Base-by-base conservation (phyloP, 495 filamentous ascomycete genomes). In the Aspergillus homomorphus region DNA sequence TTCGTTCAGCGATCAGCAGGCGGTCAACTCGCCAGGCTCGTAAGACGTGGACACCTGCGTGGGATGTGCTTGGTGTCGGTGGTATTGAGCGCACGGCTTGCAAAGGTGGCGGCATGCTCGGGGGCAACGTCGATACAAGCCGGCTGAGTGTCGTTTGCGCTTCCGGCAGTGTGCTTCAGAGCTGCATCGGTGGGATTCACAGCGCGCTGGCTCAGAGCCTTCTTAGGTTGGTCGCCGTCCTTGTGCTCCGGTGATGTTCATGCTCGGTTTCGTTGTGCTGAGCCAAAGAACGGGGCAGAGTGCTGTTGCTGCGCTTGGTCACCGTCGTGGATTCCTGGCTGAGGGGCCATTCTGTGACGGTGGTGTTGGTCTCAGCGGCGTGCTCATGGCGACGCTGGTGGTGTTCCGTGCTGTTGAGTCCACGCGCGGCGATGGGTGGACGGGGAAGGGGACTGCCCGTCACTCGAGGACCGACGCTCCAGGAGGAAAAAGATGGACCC, bases 311-410 rank as follows among this genome's bases (percentile, higher is more conserved):
- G 20, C 49, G 54, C 33, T 38, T 38, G 33, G 12, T 12, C 33
- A 38, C 12, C 10, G 33, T 14, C 7, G 33, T 7, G 33, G 33
- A 7, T 6, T 9, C 33, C 33, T 38, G 33, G 33, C 33, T 5
- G 33, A 42, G 10, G 45, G 42, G 54, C 5, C 18, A 16, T 33
- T 50, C 45, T 4, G 57, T 59, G 50, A 26, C 38, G 50, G 53
- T 59, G 51, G 42, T 20, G 23, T 42, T 21, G 23, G 48, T 24
- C 23, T 50, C 46, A 6, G 22, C 12, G 46, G 28, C 28, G 22
- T 16, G 3, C 8, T 28, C 38, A 30, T 44, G 46, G 8, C 57
- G 42, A 33, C 43, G 42, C 49, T 53, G 33, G 18, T 24, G 30
- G 22, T 28, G 53, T 19, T 38, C 18, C 43, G 43, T 16, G 42